These are phyloP conservation scores for Myrica gale DNA, from an alignment of 306 rosid genomes.

Conservation along the genomic window DNA sequence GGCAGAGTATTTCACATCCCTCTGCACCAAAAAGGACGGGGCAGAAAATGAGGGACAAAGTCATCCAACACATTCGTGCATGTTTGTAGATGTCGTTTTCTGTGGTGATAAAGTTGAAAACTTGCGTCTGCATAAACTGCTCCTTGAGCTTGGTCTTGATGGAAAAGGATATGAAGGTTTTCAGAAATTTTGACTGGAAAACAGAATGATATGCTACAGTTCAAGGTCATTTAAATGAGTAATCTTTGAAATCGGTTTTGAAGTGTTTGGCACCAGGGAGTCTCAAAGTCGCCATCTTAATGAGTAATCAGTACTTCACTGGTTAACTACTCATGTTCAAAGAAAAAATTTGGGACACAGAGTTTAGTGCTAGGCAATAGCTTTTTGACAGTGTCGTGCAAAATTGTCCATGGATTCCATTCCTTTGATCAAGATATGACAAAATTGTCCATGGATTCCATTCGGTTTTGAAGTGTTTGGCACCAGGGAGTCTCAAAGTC, in stretches of 20 bases:
- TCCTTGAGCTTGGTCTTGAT: neutral
- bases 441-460: no score
- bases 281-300: neutral
- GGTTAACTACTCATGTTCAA: neutral
- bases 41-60: neutral
- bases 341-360: neutral
- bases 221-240: no score
- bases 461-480: no score
- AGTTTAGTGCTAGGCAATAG: neutral
- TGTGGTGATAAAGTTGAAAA: neutral
- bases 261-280: neutral
- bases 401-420: neutral
- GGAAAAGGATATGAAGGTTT: neutral
- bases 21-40: neutral
- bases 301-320: neutral
- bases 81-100: neutral
- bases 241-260: neutral
- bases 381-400: neutral
- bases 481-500: neutral
- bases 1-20: neutral
- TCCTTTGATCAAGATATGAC: conserved; percentile 13
- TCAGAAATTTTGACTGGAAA: neutral
- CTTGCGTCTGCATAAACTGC: neutral
- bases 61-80: neutral
- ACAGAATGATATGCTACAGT: no score